phyloP scores from a whole-genome alignment of 1,139 yeast species.

The Sugiyamaella novakii region DNA sequence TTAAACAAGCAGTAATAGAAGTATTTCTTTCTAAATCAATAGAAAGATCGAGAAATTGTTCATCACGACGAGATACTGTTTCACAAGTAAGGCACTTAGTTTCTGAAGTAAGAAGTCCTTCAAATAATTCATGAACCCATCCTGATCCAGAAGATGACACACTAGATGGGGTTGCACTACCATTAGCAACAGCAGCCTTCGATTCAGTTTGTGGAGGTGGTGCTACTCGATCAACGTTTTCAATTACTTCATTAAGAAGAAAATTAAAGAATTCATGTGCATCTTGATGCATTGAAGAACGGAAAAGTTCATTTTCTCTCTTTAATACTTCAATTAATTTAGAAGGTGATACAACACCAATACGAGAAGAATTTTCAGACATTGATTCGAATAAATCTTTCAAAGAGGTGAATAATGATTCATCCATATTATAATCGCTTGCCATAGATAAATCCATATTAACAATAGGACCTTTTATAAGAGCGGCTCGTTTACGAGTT shows the following conservation, averaged over 20 bases:
- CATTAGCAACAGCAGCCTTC: conserved; percentile 20
- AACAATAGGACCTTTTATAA: conserved; percentile 79
- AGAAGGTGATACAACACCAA: conserved; percentile 84
- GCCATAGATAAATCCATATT: conserved; percentile 69
- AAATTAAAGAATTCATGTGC: conserved; percentile 96
- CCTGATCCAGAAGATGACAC: conserved; percentile 38
- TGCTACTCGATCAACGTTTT: conserved; percentile 51
- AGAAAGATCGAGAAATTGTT: conserved; percentile 81
- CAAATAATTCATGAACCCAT: conserved; percentile 74
- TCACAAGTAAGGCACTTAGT: conserved; percentile 92
- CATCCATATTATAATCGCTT: conserved; percentile 51
- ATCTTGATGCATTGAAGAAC: conserved; percentile 95
- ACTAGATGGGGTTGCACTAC: conserved; percentile 1
- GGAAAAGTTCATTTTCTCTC: conserved; percentile 77
- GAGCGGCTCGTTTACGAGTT: conserved; percentile 76
- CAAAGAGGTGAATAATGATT: conserved; percentile 67
- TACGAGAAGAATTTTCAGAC: conserved; percentile 66
- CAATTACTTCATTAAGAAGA: conserved; percentile 78
- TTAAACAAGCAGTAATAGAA: conserved; percentile 72
- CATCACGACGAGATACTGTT: conserved; percentile 80
- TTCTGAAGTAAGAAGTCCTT: conserved; percentile 82
- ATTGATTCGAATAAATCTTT: conserved; percentile 86
- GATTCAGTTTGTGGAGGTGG: conserved; percentile 4
- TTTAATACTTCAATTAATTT: conserved; percentile 74
- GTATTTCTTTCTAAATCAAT: conserved; percentile 79